phyloP scores from a whole-genome alignment of 2,329 filamentous ascomycete species.

The Triangularia verruculosa region DNA sequence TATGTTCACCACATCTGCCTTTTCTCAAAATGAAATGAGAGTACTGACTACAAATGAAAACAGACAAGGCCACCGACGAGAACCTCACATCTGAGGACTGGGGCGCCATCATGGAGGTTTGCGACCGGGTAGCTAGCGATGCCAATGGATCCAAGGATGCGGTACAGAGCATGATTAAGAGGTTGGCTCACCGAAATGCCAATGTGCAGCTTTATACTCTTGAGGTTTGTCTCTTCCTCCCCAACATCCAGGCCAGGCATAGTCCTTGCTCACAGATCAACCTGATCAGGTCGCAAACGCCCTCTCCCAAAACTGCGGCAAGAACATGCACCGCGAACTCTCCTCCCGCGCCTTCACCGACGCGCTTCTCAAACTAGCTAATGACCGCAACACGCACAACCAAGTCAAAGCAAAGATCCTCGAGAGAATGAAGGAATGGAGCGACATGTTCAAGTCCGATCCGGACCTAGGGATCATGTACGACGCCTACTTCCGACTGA shows the following conservation, averaged over 20 bases:
- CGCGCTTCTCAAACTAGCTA: slow-evolving; percentile 82
- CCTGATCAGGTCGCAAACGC: slow-evolving; percentile 77
- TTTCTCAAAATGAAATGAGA: neutral
- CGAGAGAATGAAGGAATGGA: slow-evolving; percentile 95
- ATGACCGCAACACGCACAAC: slow-evolving; percentile 91
- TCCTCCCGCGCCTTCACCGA: slow-evolving; percentile 93
- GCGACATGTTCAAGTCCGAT: slow-evolving; percentile 87
- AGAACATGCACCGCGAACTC: slow-evolving; percentile 82
- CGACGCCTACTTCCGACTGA: slow-evolving; percentile 85
- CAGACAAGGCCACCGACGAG: slow-evolving; percentile 85
- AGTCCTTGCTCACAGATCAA: too few species aligned
- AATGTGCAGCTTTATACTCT: slow-evolving; percentile 96
- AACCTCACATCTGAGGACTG: slow-evolving; percentile 84
- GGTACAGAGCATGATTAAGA: slow-evolving; percentile 85
- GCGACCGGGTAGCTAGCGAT: slow-evolving; percentile 56
- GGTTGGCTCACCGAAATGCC: slow-evolving; percentile 87
- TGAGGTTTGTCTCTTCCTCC: slow-evolving; percentile 55
- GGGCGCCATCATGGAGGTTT: slow-evolving; percentile 62
- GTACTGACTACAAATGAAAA: slow-evolving; percentile 21
- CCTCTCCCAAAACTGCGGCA: slow-evolving; percentile 86
- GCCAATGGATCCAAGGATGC: slow-evolving; percentile 71
- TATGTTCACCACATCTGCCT: slow-evolving; percentile 52
- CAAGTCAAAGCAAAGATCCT: slow-evolving; percentile 97
- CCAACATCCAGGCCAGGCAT: too few species aligned
- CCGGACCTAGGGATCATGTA: slow-evolving; percentile 96